phyloP scores from a whole-genome alignment of 352 stramenopile species.

The Pythium monospermum region DNA sequence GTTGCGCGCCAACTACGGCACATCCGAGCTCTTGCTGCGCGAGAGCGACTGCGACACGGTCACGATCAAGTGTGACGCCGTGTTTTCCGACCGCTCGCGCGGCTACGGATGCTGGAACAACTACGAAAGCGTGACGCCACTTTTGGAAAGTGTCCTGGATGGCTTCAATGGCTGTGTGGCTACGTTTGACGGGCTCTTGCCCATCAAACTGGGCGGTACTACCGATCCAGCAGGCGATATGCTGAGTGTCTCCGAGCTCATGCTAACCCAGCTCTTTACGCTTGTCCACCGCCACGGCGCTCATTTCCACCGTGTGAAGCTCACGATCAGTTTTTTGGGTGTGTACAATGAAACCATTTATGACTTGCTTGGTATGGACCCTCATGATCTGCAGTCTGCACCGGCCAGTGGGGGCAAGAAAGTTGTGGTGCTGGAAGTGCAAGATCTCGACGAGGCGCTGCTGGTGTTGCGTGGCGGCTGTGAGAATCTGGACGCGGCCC shows the following conservation, averaged over 20 bases:
- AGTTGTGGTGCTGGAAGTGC: conserved; percentile 65
- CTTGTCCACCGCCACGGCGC: conserved; percentile 25
- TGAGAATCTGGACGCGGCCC: conserved; percentile 37
- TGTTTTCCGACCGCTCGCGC: conserved; percentile 60
- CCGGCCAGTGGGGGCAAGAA: conserved; percentile 15
- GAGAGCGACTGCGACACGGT: conserved; percentile 32
- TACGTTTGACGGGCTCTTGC: conserved; percentile 44
- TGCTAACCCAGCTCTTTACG: conserved; percentile 50
- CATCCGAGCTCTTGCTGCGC: conserved; percentile 43
- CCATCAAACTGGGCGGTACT: conserved; percentile 24
- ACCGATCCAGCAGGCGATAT: not conserved
- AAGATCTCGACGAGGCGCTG: conserved; percentile 51
- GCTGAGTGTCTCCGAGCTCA: conserved; percentile 32
- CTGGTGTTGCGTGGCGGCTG: conserved; percentile 48
- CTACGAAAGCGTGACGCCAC: conserved; percentile 48
- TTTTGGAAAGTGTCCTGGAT: conserved; percentile 65
- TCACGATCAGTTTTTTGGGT: conserved; percentile 83
- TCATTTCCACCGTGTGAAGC: conserved; percentile 42
- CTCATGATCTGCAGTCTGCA: conserved; percentile 5
- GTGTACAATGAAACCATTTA: conserved; percentile 95
- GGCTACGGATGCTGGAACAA: conserved; percentile 35
- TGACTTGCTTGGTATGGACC: conserved; percentile 86
- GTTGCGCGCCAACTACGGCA: conserved; percentile 53
- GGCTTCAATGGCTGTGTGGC: conserved; percentile 60
- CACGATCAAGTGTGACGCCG: conserved; percentile 46